Evolutionary conservation across 164 flowering plant genomes (phyloP).

Genomic region (Piper longum): DNA sequence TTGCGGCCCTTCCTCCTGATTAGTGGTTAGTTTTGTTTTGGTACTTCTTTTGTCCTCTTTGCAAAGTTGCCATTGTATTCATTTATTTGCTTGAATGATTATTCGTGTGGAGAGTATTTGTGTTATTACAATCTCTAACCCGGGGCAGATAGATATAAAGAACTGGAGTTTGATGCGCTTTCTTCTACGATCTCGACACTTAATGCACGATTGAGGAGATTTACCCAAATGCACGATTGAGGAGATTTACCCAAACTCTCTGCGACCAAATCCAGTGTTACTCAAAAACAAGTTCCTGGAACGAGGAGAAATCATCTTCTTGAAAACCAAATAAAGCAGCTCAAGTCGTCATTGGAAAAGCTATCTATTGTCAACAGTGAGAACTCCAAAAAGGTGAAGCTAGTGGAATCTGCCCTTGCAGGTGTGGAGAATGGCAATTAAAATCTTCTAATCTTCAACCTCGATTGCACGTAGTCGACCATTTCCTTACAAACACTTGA

Average conservation of each 20-base stretch:
- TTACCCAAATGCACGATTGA: conserved; percentile 35
- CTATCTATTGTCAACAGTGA: conserved; percentile 79
- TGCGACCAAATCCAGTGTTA: conserved; percentile 14
- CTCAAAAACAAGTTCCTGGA: conserved; percentile 19
- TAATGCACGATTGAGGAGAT: too few relatives aligned
- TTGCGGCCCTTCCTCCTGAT: too few relatives aligned
- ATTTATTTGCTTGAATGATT: too few relatives aligned
- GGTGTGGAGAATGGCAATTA: conserved; percentile 15
- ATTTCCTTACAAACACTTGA: background rate
- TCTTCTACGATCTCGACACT: conserved; percentile 47
- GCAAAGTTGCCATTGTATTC: too few relatives aligned
- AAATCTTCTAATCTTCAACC: background rate
- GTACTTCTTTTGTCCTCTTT: too few relatives aligned
- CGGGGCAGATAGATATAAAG: conserved; percentile 53
- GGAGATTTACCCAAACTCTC: conserved; percentile 32
- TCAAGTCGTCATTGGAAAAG: conserved; percentile 47
- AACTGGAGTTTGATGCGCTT: conserved; percentile 70
- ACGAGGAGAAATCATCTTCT: conserved; percentile 25
- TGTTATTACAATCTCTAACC: too few relatives aligned
- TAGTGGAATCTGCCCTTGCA: conserved; percentile 53
- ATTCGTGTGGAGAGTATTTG: too few relatives aligned
- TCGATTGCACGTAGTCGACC: background rate
- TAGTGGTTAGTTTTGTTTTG: too few relatives aligned
- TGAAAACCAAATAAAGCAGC: conserved; percentile 45
- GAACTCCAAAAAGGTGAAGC: conserved; percentile 54